Percentiles rank a stretch among this genome's conserved stretches.
Evolutionary conservation across 1,284 basidiomycete genomes (phyloP).

Genomic region (Exobasidium cylindrosporum): DNA sequence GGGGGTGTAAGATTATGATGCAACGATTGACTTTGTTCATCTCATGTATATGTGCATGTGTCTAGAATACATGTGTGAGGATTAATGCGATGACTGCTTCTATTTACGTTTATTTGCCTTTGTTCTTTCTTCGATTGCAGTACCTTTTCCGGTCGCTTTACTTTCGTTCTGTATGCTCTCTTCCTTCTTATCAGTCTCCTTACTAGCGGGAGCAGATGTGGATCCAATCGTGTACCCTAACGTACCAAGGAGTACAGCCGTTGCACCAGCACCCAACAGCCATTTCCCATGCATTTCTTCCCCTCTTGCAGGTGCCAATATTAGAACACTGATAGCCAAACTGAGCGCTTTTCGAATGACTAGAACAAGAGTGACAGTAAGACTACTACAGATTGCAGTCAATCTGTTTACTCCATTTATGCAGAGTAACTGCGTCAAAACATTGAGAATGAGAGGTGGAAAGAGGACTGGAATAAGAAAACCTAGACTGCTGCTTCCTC

Average conservation of each 20-base stretch:
- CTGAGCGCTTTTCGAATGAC: constrained; percentile 86
- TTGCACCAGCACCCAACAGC: constrained; percentile 44
- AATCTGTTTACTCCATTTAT: constrained; percentile 85
- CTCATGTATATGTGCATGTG: no score
- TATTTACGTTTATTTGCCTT: no score
- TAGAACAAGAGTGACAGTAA: constrained; percentile 82
- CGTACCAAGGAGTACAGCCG: constrained; percentile 70
- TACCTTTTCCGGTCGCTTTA: no score
- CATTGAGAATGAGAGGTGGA: constrained; percentile 68
- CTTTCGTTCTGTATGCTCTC: no score
- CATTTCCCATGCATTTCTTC: constrained; percentile 7
- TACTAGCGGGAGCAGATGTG: constrained; percentile 27
- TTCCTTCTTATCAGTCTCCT: no score
- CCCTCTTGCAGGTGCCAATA: constrained; percentile 47
- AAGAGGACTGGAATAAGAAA: constrained; percentile 65
- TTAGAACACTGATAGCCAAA: constrained; percentile 69
- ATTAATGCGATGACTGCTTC: no score
- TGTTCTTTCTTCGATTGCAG: no score
- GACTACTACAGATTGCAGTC: constrained; percentile 68
- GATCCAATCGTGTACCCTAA: constrained; percentile 62
- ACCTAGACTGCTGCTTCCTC: constrained; percentile 11
- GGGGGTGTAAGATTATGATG: no score
- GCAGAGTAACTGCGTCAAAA: constrained; percentile 80
- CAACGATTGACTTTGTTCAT: no score
- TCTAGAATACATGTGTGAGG: no score